A percentile compares a stretch with the other conserved stretches of the same genome.
These are phyloP conservation scores for Phaeosphaeriaceae sp. DNA, from an alignment of 2,329 filamentous ascomycete species.

Conservation along the genomic window DNA sequence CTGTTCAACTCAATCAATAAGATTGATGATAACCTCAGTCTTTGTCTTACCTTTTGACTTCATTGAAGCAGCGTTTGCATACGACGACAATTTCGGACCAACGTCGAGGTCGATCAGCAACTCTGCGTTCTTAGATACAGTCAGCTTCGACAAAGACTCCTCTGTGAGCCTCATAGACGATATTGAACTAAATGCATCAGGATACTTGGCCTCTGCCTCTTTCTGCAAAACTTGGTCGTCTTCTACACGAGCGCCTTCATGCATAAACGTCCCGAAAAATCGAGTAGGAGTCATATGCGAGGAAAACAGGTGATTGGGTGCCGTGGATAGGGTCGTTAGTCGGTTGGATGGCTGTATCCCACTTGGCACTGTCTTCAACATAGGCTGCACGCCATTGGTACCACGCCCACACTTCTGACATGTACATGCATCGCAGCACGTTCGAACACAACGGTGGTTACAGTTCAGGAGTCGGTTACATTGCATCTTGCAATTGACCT, in stretches of 20 bases:
- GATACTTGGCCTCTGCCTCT: slow-evolving; percentile 20
- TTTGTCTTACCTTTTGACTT: not conserved
- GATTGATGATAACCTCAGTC: slow-evolving; percentile 4
- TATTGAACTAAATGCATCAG: slow-evolving; percentile 7
- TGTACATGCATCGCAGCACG: slow-evolving; percentile 39
- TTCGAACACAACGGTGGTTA: slow-evolving; percentile 35
- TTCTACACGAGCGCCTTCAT: slow-evolving; percentile 18
- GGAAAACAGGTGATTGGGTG: no score
- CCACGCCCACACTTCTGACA: slow-evolving; percentile 36
- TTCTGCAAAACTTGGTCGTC: slow-evolving; percentile 24
- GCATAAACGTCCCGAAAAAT: slow-evolving; percentile 1
- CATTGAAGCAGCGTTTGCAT: slow-evolving; percentile 5
- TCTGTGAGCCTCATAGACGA: slow-evolving; percentile 23
- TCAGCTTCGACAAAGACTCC: slow-evolving; percentile 17
- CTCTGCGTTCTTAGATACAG: slow-evolving; percentile 14
- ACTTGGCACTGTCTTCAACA: slow-evolving; percentile 29
- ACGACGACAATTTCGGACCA: slow-evolving; percentile 1
- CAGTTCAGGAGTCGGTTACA: slow-evolving; percentile 28
- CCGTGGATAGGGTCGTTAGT: no score
- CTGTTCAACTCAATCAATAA: slow-evolving; percentile 22
- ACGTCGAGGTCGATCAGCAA: slow-evolving; percentile 29
- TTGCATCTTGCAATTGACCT: slow-evolving; percentile 43
- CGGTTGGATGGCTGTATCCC: not conserved
- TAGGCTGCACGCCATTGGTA: slow-evolving; percentile 27
- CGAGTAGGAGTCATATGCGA: no score